Percentiles rank a stretch among this genome's conserved stretches.
Evolutionary conservation across 441 rosid genomes (phyloP).

Genomic region (Populus trichocarpa): DNA sequence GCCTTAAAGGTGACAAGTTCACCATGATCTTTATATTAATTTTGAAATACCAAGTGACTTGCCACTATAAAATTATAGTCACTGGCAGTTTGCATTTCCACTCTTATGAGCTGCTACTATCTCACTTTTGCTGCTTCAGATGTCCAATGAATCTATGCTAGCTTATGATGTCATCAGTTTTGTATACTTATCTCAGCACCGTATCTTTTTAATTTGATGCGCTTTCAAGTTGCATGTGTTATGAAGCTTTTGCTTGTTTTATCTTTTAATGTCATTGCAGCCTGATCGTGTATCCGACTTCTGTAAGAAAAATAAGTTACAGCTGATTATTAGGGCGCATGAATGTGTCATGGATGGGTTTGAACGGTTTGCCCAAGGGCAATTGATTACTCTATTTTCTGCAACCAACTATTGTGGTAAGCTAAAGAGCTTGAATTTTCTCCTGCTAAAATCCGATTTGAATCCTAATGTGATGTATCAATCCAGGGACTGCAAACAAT

Average conservation of each 20-base stretch:
- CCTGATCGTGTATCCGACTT: conserved; percentile 95
- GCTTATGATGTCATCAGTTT: background rate
- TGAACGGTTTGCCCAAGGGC: conserved; percentile 28
- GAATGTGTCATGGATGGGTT: conserved; percentile 99
- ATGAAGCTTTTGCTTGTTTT: background rate
- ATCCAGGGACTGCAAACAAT: conserved; percentile 91
- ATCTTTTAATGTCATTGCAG: conserved; percentile 37
- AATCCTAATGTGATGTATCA: conserved; percentile 21
- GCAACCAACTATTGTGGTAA: conserved; percentile 98
- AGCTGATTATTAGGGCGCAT: conserved; percentile 91
- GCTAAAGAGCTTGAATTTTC: conserved; percentile 4
- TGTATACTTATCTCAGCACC: background rate
- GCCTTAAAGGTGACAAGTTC: background rate
- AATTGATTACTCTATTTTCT: conserved; percentile 90
- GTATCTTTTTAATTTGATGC: background rate
- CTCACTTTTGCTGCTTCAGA: background rate
- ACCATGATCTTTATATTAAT: background rate
- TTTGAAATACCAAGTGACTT: background rate
- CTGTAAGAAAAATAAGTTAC: conserved; percentile 93
- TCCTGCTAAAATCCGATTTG: background rate
- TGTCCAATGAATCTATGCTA: background rate
- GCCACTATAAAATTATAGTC: background rate
- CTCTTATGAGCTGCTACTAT: background rate
- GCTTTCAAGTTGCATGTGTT: background rate
- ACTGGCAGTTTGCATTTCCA: background rate